Conservation (phyloP, 768 basidiomycete species). For the Heimioporus sp. region DNA sequence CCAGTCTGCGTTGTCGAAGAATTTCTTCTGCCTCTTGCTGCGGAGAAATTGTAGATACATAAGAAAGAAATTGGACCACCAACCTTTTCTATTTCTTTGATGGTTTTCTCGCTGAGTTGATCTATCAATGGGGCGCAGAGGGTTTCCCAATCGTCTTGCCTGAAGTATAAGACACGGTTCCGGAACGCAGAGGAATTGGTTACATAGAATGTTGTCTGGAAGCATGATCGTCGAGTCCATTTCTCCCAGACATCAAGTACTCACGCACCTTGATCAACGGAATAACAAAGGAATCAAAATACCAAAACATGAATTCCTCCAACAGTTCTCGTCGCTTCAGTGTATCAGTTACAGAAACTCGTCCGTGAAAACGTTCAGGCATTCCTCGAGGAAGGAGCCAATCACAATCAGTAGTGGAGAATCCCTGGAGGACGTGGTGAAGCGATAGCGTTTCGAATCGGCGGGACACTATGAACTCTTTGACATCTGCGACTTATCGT, state of each 20-base stretch:
- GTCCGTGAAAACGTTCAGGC: conserved; percentile 37
- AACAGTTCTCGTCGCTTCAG: conserved; percentile 77
- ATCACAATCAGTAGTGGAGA: conserved; percentile 70
- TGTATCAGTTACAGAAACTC: conserved; percentile 63
- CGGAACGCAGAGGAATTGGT: conserved; percentile 88
- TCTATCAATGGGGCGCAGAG: conserved; percentile 81
- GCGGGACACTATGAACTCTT: conserved; percentile 68
- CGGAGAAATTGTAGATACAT: background rate
- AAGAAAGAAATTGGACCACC: background rate
- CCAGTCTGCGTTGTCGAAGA: conserved; percentile 68
- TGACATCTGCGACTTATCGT: conserved; percentile 50
- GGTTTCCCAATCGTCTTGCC: conserved; percentile 90
- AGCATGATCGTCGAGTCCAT: background rate
- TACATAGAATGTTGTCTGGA: conserved; percentile 87
- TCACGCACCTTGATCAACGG: conserved; percentile 70
- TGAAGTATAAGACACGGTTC: conserved; percentile 85
- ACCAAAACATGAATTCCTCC: conserved; percentile 93
- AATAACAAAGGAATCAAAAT: conserved; percentile 82
- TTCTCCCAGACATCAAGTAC: background rate
- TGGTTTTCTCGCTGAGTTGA: conserved; percentile 67
- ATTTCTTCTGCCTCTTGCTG: conserved; percentile 66
- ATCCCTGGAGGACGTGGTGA: conserved; percentile 73
- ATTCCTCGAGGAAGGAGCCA: conserved; percentile 63
- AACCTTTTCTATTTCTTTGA: conserved; percentile 69
- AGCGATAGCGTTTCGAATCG: conserved; percentile 82